These are phyloP conservation scores for Coemansia javaensis DNA, from an alignment of 192 early-diverging fungal species.

Conservation along the genomic window DNA sequence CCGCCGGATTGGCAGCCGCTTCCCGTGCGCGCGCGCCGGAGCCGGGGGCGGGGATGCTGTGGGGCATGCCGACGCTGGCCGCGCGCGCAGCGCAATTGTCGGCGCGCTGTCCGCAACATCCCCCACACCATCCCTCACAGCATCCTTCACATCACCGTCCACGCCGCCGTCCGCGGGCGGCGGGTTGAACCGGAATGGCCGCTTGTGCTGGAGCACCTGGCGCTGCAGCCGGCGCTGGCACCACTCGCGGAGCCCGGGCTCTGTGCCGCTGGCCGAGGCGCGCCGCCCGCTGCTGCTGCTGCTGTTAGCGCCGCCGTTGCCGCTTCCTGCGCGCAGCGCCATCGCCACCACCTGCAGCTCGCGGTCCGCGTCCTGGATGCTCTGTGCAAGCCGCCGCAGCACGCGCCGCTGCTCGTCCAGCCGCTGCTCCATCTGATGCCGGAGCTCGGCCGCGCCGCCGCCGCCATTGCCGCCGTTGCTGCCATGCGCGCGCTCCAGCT, in stretches of 20 bases:
- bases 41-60: no score
- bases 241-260: no score
- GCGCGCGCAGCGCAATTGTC: slow-evolving; percentile 25
- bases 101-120: slow-evolving; percentile 6
- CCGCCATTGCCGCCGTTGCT: no score
- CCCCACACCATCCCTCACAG: no score
- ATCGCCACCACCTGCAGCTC: slow-evolving; percentile 21
- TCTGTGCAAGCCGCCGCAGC: slow-evolving; percentile 28
- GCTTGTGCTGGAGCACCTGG: slow-evolving; percentile 6
- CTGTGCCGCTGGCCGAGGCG: background rate
- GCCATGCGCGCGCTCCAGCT: background rate
- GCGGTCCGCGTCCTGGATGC: slow-evolving; percentile 23
- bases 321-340: slow-evolving; percentile 1
- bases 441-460: slow-evolving; percentile 13
- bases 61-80: no score
- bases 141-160: no score
- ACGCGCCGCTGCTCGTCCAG: slow-evolving; percentile 44
- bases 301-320: background rate
- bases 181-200: slow-evolving; percentile 27
- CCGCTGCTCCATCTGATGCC: slow-evolving; percentile 18
- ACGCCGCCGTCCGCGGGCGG: no score
- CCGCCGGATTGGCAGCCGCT: no score
- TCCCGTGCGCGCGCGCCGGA: no score
- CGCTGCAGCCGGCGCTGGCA: background rate
- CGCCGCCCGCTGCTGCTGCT: background rate